Evolutionary conservation across 1,284 basidiomycete species (phyloP).

Genomic region (Coniophora puteana): DNA sequence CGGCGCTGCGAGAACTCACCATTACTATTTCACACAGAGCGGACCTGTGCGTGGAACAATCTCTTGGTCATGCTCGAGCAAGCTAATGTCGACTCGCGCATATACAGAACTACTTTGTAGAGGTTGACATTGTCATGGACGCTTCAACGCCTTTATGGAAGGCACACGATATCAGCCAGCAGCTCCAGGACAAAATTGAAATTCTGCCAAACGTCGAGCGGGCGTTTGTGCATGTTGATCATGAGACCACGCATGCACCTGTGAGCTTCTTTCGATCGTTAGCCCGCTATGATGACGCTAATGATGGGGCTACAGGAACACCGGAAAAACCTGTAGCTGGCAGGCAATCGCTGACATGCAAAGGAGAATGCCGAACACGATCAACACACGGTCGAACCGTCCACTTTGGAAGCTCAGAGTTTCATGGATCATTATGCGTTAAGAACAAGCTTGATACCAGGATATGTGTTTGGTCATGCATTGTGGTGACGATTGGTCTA

Average conservation of each 20-base stretch:
- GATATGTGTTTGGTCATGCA: neutral
- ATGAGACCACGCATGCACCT: conserved; percentile 85
- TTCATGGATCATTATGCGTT: too few species aligned
- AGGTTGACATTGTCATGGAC: conserved; percentile 93
- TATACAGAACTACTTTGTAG: conserved; percentile 87
- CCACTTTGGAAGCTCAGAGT: too few species aligned
- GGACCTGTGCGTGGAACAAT: conserved; percentile 50
- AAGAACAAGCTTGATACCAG: neutral
- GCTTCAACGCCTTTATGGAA: conserved; percentile 87
- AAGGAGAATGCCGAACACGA: too few species aligned
- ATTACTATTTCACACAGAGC: conserved; percentile 37
- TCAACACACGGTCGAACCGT: too few species aligned
- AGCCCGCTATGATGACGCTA: neutral
- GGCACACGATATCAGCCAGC: conserved; percentile 90
- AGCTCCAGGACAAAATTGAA: conserved; percentile 93
- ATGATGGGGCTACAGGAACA: conserved; percentile 22
- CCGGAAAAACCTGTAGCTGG: conserved; percentile 18
- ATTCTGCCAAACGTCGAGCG: conserved; percentile 87
- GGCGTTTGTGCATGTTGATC: conserved; percentile 92
- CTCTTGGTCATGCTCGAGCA: neutral
- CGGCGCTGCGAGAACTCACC: conserved; percentile 7
- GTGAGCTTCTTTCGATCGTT: conserved; percentile 36
- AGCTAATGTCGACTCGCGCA: conserved; percentile 1
- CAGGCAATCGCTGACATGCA: too few species aligned
- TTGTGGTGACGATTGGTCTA: neutral